Base-by-base conservation (phyloP, 2,329 filamentous ascomycete genomes). In the Alternaria dauci region DNA sequence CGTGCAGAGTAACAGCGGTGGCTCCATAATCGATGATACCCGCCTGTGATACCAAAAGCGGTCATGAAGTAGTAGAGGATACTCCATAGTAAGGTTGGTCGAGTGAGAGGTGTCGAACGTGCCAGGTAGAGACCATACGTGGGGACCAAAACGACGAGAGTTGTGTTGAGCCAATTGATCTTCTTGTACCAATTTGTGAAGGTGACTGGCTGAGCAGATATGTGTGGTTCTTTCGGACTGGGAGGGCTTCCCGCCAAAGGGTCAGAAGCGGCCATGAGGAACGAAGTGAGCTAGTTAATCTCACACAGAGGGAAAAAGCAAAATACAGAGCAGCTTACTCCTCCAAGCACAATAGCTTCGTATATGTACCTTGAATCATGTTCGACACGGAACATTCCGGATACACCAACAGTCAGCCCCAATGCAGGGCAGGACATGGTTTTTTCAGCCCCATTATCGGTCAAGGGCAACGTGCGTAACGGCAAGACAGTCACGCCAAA, bases 91-190 rank as follows among this genome's bases (percentile, higher is more conserved):
- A 88, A 85, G 4, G 92, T 95, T 80, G 92, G 88, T 62, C 84
- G 79, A 44, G 87, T 85, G 44, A 94, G 81, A 51, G 92, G 91
- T 42, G 92, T 90, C 87, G 89, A 96, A 80, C 90, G 89, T 57
- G 93, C 85, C 55, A 88, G 86, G 70, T 94, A 81, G 74, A 91
- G 86, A 61, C 93, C 93, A 57, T 86, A 83, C 38, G 92, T 61
- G 42, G 93, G 93, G 39, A 96, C 84, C 59, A 90, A 82, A 67
- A 96, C 79, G 76, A 96, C 94, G 78, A 96, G 87, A 62, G 84
- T 87, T 58, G 91, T 89, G 80, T 95, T 96, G 68, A 96, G 85
- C 93, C 93, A 96, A 85, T 96, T 93, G 82, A 97, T 86, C 76
- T 96, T 93, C 81, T 93, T 89, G 81, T 93, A 88, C 91, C 91